These are phyloP conservation scores for Nannochloropsis gaditana DNA, from an alignment of 108 stramenopile species.

Conservation along the genomic window DNA sequence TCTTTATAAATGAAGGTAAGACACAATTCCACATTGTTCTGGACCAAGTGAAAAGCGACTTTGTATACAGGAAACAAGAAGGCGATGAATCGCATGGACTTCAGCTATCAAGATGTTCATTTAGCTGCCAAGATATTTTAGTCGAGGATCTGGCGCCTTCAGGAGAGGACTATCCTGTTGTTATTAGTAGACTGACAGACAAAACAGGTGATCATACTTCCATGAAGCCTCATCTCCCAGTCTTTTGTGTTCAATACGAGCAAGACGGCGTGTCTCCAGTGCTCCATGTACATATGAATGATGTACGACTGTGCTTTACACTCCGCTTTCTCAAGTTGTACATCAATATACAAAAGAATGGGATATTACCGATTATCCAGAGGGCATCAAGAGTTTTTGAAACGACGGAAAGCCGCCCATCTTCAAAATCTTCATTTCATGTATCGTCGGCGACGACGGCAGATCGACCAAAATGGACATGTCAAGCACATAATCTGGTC, in stretches of 20 bases:
- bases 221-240: background rate
- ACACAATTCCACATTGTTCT: background rate
- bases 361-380: background rate
- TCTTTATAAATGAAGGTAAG: background rate
- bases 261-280: background rate
- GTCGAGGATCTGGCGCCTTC: background rate
- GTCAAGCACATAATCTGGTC: background rate
- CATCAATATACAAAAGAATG: background rate
- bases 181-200: background rate
- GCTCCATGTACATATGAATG: background rate
- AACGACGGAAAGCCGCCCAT: too few relatives aligned
- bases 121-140: background rate
- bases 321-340: background rate
- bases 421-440: background rate
- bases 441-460: background rate
- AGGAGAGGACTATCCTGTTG: slow-evolving; percentile 14
- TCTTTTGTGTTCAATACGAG: background rate
- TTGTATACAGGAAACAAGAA: background rate
- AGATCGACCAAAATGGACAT: background rate
- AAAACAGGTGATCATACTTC: background rate
- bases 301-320: background rate
- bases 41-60: background rate
- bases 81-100: background rate
- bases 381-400: background rate
- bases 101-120: background rate